phyloP scores from a whole-genome alignment of 352 stramenopile genomes.

The Globisporangium orthogonon region DNA sequence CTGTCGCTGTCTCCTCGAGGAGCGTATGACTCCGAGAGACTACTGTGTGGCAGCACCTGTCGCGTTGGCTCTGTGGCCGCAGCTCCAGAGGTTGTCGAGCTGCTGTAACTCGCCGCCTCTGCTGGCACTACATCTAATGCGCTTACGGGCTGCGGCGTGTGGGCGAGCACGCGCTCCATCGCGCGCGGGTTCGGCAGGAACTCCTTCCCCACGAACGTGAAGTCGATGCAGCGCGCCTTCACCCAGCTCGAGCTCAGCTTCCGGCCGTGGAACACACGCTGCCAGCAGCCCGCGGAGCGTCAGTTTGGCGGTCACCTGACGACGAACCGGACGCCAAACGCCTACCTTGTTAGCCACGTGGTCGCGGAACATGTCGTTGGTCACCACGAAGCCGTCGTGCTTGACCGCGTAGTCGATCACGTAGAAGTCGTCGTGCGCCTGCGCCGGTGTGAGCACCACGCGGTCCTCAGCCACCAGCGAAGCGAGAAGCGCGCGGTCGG shows the following conservation, averaged over 20 bases:
- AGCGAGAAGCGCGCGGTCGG: constrained; percentile 42
- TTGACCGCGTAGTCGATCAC: constrained; percentile 90
- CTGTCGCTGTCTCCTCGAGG: not conserved
- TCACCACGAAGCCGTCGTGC: constrained; percentile 86
- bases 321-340: not conserved
- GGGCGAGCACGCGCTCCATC: constrained; percentile 59
- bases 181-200: constrained; percentile 87
- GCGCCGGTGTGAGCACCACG: constrained; percentile 74
- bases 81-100: not conserved
- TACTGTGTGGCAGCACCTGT: constrained; percentile 5
- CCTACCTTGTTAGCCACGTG: constrained; percentile 65
- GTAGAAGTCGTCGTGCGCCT: constrained; percentile 88
- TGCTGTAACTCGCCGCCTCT: not conserved
- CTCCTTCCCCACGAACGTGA: constrained; percentile 86
- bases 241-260: constrained; percentile 56
- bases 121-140: not conserved
- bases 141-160: constrained; percentile 13
- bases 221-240: constrained; percentile 72
- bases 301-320: not conserved
- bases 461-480: constrained; percentile 53
- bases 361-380: constrained; percentile 91
- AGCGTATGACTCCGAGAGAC: not conserved
- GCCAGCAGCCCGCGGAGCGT: not conserved
- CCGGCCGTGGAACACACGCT: constrained; percentile 66
- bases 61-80: constrained; percentile 5